Conservation (phyloP, 179 eudicot species). For the Dionaea muscipula region DNA sequence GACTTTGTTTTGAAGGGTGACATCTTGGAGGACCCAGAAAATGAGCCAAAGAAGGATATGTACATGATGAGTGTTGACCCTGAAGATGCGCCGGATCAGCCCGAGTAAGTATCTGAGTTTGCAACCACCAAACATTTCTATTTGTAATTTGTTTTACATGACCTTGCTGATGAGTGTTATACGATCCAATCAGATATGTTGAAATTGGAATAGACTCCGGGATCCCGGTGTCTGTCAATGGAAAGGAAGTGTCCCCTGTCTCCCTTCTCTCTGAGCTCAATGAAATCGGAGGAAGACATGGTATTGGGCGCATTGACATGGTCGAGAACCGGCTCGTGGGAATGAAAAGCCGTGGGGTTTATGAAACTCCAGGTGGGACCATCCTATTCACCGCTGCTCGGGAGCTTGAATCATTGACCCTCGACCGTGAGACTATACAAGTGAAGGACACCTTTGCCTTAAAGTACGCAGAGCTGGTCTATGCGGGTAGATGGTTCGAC, state of each 20-base stretch:
- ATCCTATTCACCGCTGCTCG: conserved; percentile 59
- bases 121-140: background rate
- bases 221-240: conserved; percentile 65
- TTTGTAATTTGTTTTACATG: background rate
- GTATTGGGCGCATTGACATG: conserved; percentile 95
- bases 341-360: conserved; percentile 93
- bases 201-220: conserved; percentile 74
- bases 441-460: conserved; percentile 68
- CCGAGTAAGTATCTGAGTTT: conserved; percentile 39
- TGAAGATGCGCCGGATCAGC: conserved; percentile 73
- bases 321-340: conserved; percentile 92
- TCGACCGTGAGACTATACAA: conserved; percentile 78
- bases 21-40: conserved; percentile 82
- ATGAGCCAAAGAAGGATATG: conserved; percentile 92
- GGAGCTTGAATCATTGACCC: conserved; percentile 82
- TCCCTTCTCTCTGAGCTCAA: conserved; percentile 64
- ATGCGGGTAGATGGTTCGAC: conserved; percentile 89
- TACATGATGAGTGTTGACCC: conserved; percentile 84
- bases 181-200: conserved; percentile 37
- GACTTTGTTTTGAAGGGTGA: conserved; percentile 53
- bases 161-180: background rate
- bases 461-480: conserved; percentile 88
- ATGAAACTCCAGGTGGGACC: conserved; percentile 96
- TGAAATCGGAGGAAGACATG: conserved; percentile 67
- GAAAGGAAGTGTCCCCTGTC: conserved; percentile 69